Conservation (phyloP, 148 eudicot species). For the Tetragonia tetragonoides region DNA sequence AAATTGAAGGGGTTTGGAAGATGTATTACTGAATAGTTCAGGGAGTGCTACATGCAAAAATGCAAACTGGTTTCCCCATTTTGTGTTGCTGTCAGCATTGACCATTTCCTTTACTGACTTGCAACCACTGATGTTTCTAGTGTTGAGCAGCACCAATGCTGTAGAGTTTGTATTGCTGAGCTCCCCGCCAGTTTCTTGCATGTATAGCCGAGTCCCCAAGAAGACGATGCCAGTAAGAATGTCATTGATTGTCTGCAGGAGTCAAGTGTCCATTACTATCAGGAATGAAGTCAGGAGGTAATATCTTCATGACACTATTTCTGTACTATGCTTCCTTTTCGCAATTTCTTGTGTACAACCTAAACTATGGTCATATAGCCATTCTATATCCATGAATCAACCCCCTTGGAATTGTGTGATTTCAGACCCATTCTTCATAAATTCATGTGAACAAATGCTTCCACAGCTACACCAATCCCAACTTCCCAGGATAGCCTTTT, state of each 20-base stretch:
- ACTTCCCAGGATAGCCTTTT: no score
- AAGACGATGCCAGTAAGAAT: constrained; percentile 64
- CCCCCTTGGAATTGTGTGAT: no score
- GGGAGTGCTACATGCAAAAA: constrained; percentile 69
- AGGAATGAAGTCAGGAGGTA: not conserved
- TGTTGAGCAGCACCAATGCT: constrained; percentile 82
- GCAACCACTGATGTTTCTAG: constrained; percentile 61
- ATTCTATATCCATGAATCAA: no score
- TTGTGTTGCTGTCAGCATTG: constrained; percentile 30
- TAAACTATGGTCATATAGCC: no score
- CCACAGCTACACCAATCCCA: no score
- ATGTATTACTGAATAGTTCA: constrained; percentile 16
- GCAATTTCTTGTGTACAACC: no score
- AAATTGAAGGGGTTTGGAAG: constrained; percentile 42
- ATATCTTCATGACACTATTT: not conserved
- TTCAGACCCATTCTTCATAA: no score
- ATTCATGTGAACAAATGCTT: no score
- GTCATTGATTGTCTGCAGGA: constrained; percentile 67
- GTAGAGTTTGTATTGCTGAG: constrained; percentile 42
- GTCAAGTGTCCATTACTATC: not conserved
- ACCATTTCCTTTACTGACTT: constrained; percentile 70
- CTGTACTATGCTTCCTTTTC: not conserved
- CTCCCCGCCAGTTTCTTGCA: constrained; percentile 41
- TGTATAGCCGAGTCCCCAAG: constrained; percentile 68
- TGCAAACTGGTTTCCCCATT: constrained; percentile 88